Conservation (phyloP, 1,284 basidiomycete species). For the Thecaphora thlaspeos region DNA sequence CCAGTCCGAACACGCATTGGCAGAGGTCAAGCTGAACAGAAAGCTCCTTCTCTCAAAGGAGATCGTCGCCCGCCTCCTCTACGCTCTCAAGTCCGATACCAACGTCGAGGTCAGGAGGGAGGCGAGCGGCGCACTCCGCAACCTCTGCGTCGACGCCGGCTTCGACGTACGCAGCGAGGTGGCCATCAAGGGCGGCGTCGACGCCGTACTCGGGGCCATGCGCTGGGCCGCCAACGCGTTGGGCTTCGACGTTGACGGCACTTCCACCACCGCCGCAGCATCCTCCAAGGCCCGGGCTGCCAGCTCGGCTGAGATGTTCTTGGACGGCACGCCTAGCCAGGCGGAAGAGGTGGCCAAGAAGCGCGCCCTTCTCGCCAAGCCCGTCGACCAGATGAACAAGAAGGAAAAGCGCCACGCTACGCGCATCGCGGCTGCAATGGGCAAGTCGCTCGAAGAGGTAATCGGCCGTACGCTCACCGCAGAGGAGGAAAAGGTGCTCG, state of each 20-base stretch:
- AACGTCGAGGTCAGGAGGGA: slow-evolving; percentile 48
- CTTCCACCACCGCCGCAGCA: background rate
- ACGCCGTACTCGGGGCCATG: slow-evolving; percentile 33
- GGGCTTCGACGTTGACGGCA: slow-evolving; percentile 22
- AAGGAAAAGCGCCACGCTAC: slow-evolving; percentile 53
- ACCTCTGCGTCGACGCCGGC: slow-evolving; percentile 51
- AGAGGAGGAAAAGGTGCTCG: slow-evolving; percentile 18
- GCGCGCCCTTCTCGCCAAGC: slow-evolving; percentile 31
- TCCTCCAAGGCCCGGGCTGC: slow-evolving; percentile 2
- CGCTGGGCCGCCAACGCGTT: slow-evolving; percentile 38
- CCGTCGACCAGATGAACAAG: slow-evolving; percentile 54
- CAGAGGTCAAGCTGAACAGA: slow-evolving; percentile 36
- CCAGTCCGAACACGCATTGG: slow-evolving; percentile 15
- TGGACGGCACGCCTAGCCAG: slow-evolving; percentile 17
- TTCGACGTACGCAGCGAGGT: slow-evolving; percentile 36
- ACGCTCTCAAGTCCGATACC: slow-evolving; percentile 37
- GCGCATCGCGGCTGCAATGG: slow-evolving; percentile 37
- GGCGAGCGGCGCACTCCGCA: slow-evolving; percentile 53
- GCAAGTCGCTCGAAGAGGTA: slow-evolving; percentile 21
- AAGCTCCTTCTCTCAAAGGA: slow-evolving; percentile 34
- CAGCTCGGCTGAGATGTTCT: slow-evolving; percentile 14
- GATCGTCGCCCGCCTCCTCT: slow-evolving; percentile 41
- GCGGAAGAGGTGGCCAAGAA: slow-evolving; percentile 32
- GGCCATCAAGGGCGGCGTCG: slow-evolving; percentile 39
- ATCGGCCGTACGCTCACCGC: slow-evolving; percentile 21